Conservation (phyloP, 176 grass and related monocot species). For the Musa acuminata region DNA sequence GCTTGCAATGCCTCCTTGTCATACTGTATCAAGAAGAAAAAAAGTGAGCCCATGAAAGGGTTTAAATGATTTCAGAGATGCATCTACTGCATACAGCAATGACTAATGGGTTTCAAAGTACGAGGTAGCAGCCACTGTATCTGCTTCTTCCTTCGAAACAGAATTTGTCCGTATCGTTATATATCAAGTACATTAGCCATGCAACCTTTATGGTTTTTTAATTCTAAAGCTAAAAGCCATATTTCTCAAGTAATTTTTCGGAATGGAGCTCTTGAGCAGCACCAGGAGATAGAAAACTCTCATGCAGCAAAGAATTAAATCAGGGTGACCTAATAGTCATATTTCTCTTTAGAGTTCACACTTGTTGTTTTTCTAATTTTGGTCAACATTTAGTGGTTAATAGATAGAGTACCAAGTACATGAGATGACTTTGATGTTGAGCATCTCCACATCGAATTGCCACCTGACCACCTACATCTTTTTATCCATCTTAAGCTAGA, state of each 20-base stretch:
- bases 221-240: background rate
- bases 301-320: no score
- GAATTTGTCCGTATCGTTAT: background rate
- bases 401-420: no score
- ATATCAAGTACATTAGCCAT: background rate
- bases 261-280: background rate
- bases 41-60: background rate
- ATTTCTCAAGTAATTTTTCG: background rate
- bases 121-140: background rate
- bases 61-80: background rate
- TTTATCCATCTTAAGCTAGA: background rate
- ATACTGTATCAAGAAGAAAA: conserved; percentile 28
- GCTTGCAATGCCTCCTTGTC: conserved; percentile 56
- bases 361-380: no score
- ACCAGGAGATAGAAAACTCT: no score
- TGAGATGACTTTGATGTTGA: no score
- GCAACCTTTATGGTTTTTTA: background rate
- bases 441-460: background rate
- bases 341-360: background rate
- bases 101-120: background rate
- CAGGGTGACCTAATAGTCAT: background rate
- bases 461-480: background rate
- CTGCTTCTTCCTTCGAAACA: no score
- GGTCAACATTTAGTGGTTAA: no score
- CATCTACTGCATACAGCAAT: background rate